These are phyloP conservation scores for Ophioceras dolichostomum DNA, from an alignment of 2,329 filamentous ascomycete genomes.

Conservation along the genomic window DNA sequence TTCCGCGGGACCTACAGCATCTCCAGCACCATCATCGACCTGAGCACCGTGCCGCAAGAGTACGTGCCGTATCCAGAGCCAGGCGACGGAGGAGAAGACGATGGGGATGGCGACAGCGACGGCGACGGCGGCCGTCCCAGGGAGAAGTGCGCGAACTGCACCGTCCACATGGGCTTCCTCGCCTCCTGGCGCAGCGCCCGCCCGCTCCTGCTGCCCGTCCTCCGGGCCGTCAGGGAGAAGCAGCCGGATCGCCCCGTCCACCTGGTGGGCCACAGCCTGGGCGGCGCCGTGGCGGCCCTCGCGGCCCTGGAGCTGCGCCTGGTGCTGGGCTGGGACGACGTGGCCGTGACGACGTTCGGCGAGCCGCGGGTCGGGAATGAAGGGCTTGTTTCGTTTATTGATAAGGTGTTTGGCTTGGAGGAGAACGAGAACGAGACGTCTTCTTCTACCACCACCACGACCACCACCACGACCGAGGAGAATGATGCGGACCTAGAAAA, in stretches of 20 bases:
- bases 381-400: conserved; percentile 41
- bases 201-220: conserved; percentile 51
- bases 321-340: conserved; percentile 60
- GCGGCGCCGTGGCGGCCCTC: conserved; percentile 81
- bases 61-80: conserved; percentile 75
- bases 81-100: conserved; percentile 23
- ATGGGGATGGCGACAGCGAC: conserved; percentile 4
- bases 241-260: conserved; percentile 64
- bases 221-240: conserved; percentile 45
- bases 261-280: conserved; percentile 82
- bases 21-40: conserved; percentile 79
- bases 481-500: neutral
- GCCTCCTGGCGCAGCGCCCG: conserved; percentile 71
- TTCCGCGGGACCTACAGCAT: conserved; percentile 94
- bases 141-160: conserved; percentile 69
- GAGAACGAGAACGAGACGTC: conserved; percentile 5
- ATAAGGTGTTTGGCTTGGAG: conserved; percentile 35
- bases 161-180: conserved; percentile 85
- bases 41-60: conserved; percentile 79
- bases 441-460: conserved; percentile 9
- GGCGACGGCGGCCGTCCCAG: conserved; percentile 14
- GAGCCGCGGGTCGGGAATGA: conserved; percentile 60
- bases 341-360: conserved; percentile 81
- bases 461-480: conserved; percentile 14
- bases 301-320: conserved; percentile 69